Evolutionary conservation across 2,329 filamentous ascomycete genomes (phyloP).

Genomic region (Fusarium sp.): DNA sequence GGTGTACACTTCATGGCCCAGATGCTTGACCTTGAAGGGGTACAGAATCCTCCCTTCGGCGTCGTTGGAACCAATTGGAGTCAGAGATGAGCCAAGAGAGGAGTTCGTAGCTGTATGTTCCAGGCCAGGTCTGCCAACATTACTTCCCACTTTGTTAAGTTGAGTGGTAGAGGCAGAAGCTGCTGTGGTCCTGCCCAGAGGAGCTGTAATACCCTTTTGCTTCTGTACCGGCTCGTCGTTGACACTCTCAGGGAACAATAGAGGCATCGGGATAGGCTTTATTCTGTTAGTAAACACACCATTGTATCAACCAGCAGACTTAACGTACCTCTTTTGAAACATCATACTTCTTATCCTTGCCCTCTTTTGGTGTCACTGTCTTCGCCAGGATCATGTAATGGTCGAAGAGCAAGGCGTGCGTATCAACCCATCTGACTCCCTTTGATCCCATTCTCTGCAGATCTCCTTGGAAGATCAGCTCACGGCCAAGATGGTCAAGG

Average conservation of each 20-base stretch:
- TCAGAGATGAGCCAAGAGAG: conserved; percentile 68
- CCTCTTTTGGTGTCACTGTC: conserved; percentile 75
- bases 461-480: conserved; percentile 90
- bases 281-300: conserved; percentile 43
- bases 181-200: conserved; percentile 69
- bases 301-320: background rate
- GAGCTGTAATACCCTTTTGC: conserved; percentile 77
- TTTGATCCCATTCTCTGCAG: conserved; percentile 89
- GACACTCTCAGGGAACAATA: conserved; percentile 90
- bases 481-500: conserved; percentile 90
- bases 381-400: conserved; percentile 97
- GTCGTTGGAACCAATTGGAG: conserved; percentile 67
- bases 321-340: conserved; percentile 85
- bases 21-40: conserved; percentile 94
- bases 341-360: conserved; percentile 86
- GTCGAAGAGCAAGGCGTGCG: conserved; percentile 92
- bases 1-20: conserved; percentile 93
- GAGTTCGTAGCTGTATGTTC: conserved; percentile 76
- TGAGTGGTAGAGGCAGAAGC: conserved; percentile 70
- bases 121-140: conserved; percentile 69
- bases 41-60: conserved; percentile 87
- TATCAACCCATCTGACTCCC: conserved; percentile 93
- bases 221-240: conserved; percentile 93
- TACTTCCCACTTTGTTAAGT: conserved; percentile 67
- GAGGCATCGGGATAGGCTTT: conserved; percentile 92